Evolutionary conservation across 441 rosid species (phyloP), one percentile per base, ranked within the genome.

Genomic region (Bocquillonia castaneifolia): DNA sequence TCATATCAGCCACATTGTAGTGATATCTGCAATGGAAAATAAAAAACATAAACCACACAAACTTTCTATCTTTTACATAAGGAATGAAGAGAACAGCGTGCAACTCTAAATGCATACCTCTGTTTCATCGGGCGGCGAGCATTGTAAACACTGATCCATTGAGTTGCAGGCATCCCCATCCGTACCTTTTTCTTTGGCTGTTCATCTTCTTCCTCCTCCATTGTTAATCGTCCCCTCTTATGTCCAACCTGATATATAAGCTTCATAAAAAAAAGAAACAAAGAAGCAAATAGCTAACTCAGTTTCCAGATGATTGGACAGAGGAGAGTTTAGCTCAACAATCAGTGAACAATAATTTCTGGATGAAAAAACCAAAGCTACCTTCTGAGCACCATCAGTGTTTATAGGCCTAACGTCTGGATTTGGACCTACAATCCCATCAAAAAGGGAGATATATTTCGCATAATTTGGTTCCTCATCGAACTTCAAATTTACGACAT

Each of bases 371-470:
- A 26, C 66, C 50, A 58, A 67, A 76, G 32, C 57, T 74, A 94
- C 99, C 97, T 91, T 94, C 75, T 82, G 90, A 63, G 99, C 99
- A 55, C 97, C 99, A 59, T 91, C 99, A 18, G 97, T 94, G 67
- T 88, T 94, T 64, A 94, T 87, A 55, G 99, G 99, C 69, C 99
- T 86, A 58, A 84, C 84, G 72, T 84, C 91, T 50, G 91, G 95
- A 73, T 87, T 87, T 47, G 95, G 92, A 65, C 91, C 92, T 45
- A 94, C 84, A 36, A 90, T 79, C 63, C 91, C 95, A 75, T 94
- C 99, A 54, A 94, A 94, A 59, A 91, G 90, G 36, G 99, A 91
- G 66, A 94, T 71, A 57, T 83, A 88, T 70, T 90, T 91, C 15
- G 97, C 96, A 83, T 93, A 93, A 70, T 87, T 85, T 15, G 97